A percentile compares a stretch with the other conserved stretches of the same genome.
These are phyloP conservation scores for Colletotrichum siamense DNA, from an alignment of 2,329 filamentous ascomycete genomes.

Conservation along the genomic window DNA sequence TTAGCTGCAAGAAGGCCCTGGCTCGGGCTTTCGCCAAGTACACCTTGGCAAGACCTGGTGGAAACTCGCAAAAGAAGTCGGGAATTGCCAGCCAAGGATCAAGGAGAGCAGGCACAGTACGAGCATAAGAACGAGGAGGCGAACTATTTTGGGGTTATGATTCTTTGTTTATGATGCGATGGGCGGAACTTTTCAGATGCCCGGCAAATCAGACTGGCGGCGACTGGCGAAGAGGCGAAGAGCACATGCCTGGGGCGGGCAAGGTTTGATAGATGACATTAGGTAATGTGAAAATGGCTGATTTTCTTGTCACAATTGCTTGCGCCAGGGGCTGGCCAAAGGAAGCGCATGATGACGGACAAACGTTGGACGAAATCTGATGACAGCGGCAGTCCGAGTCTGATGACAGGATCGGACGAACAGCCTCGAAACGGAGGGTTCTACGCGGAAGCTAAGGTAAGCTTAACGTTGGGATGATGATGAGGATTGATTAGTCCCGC, in stretches of 20 bases:
- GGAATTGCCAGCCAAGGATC: slow-evolving; percentile 26
- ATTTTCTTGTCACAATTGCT: background rate
- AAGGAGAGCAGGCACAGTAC: slow-evolving; percentile 13
- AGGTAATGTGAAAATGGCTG: background rate
- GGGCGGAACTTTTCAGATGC: background rate
- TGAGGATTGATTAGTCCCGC: background rate
- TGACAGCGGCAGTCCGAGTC: background rate
- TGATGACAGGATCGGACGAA: background rate
- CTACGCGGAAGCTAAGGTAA: background rate
- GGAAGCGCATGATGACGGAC: background rate
- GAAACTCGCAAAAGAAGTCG: slow-evolving; percentile 23
- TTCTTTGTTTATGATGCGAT: background rate
- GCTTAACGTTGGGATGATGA: background rate
- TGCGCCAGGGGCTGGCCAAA: background rate
- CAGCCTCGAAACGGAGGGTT: background rate
- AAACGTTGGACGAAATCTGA: background rate
- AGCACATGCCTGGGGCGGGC: background rate
- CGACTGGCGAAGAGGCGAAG: slow-evolving; percentile 22
- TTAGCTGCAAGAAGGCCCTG: slow-evolving; percentile 96
- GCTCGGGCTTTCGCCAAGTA: slow-evolving; percentile 97
- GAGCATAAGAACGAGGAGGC: background rate
- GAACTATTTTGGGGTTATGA: background rate
- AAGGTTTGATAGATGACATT: slow-evolving; percentile 7
- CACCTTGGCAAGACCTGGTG: slow-evolving; percentile 59
- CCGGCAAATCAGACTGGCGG: slow-evolving; percentile 8